A percentile compares a stretch with the other conserved stretches of the same genome.
phyloP scores from a whole-genome alignment of 306 rosid species.

The Leucaena leucocephala region DNA sequence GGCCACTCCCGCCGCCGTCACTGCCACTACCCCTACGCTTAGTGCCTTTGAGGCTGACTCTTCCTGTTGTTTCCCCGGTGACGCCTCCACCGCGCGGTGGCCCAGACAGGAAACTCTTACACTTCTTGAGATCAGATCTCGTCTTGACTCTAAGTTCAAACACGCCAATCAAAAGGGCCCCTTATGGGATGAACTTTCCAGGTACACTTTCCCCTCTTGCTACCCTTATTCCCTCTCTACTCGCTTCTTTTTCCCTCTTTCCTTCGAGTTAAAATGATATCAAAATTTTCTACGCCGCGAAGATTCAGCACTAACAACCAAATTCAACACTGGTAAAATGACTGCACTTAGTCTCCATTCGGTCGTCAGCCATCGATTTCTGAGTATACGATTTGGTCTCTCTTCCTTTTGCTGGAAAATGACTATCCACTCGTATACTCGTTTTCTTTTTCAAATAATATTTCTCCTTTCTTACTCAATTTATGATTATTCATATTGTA shows the following conservation, averaged over 20 bases:
- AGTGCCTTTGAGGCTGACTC: constrained; percentile 59
- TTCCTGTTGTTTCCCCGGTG: constrained; percentile 47
- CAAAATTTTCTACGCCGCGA: background rate
- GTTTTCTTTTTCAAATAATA: background rate
- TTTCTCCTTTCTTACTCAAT: background rate
- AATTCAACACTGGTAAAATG: constrained; percentile 7
- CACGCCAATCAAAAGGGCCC: constrained; percentile 97
- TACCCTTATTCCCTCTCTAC: background rate
- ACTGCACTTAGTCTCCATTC: constrained; percentile 31
- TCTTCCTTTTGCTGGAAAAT: constrained; percentile 37
- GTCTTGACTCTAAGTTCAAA: constrained; percentile 85
- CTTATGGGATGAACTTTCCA: constrained; percentile 96
- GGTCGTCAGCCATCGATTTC: constrained; percentile 21
- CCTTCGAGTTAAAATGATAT: background rate
- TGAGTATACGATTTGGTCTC: constrained; percentile 27
- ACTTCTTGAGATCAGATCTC: constrained; percentile 94
- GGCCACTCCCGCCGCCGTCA: constrained; percentile 22
- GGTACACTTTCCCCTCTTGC: constrained; percentile 48
- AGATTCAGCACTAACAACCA: background rate
- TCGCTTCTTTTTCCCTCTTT: background rate
- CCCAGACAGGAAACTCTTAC: constrained; percentile 99
- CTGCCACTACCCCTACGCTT: constrained; percentile 42
- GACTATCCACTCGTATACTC: constrained; percentile 22
- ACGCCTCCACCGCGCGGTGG: constrained; percentile 67
- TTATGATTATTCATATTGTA: constrained; percentile 23